Conservation (phyloP, 1,284 basidiomycete species). For the Inonotus hispidus region DNA sequence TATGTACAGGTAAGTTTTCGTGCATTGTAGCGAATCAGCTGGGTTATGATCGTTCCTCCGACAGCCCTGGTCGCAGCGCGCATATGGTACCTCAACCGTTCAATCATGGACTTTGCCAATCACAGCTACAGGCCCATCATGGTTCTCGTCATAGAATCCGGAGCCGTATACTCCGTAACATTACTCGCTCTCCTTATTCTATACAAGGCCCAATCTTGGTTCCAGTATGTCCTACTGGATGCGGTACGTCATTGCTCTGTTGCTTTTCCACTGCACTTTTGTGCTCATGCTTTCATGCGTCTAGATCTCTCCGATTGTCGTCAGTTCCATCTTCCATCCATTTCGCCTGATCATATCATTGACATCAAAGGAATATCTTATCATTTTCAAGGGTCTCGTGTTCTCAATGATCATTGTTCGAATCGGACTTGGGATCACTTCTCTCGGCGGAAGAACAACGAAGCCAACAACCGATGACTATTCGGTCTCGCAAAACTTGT, state of each 20-base stretch:
- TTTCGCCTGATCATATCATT: neutral
- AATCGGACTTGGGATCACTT: constrained; percentile 29
- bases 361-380: neutral
- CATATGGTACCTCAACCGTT: constrained; percentile 32
- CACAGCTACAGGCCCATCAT: constrained; percentile 29
- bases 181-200: constrained; percentile 31
- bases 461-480: neutral
- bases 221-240: constrained; percentile 36
- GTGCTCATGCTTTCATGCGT: neutral
- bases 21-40: neutral
- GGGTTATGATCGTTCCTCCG: neutral
- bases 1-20: constrained; percentile 12
- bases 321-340: constrained; percentile 19
- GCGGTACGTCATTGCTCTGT: constrained; percentile 25
- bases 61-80: constrained; percentile 32
- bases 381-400: constrained; percentile 26
- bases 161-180: constrained; percentile 35
- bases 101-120: constrained; percentile 17
- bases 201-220: constrained; percentile 31
- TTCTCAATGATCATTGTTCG: constrained; percentile 34
- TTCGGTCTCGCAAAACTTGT: neutral
- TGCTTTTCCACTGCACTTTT: neutral
- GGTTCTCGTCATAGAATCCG: constrained; percentile 37
- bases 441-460: neutral
- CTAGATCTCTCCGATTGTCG: constrained; percentile 28